Evolutionary conservation across 345 rosid species (phyloP).

Genomic region (Gynandropsis gynandra): DNA sequence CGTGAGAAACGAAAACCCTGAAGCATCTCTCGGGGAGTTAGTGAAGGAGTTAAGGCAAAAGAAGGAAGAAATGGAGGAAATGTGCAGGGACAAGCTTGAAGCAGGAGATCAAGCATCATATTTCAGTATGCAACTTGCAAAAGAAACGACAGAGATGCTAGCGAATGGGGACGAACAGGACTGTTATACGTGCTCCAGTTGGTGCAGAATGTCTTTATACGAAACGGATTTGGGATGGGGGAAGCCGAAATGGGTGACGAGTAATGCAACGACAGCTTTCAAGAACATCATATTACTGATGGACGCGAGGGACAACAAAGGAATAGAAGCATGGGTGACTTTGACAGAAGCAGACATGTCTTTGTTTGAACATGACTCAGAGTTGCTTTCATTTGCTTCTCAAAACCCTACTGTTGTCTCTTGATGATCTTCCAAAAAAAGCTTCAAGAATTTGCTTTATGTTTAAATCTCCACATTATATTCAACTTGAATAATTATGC

Average conservation of each 20-base stretch:
- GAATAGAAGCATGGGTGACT: constrained; percentile 24
- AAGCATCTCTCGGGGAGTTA: constrained; percentile 8
- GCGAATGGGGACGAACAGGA: not conserved
- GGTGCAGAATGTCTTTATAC: constrained; percentile 30
- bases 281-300: not conserved
- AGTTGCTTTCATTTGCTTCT: constrained; percentile 20
- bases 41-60: constrained; percentile 14
- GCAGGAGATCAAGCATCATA: not conserved
- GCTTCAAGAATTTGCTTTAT: no score
- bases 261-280: not conserved
- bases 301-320: constrained; percentile 30
- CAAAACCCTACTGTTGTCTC: constrained; percentile 13
- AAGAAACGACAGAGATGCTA: not conserved
- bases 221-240: constrained; percentile 40
- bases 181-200: constrained; percentile 24
- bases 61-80: not conserved
- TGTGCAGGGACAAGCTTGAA: not conserved
- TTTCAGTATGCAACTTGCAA: not conserved
- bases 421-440: no score
- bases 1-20: not conserved
- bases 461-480: no score
- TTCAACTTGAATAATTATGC: no score
- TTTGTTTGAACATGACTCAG: constrained; percentile 15
- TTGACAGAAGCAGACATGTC: constrained; percentile 23
- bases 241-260: constrained; percentile 29